Conservation (phyloP, 129 eudicot species). For the Glebionis coronaria region DNA sequence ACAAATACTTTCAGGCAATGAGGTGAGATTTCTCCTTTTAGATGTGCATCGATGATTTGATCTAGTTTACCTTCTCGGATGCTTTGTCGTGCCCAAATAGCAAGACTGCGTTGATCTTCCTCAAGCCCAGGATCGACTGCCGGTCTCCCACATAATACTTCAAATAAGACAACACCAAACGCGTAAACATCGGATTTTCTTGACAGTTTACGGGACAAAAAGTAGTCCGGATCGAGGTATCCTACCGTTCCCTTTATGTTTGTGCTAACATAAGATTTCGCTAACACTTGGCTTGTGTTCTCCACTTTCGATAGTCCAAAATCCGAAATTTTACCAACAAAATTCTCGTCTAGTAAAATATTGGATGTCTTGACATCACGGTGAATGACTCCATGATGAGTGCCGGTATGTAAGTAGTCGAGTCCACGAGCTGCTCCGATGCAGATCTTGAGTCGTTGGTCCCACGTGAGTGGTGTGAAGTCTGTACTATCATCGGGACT, state of each 20-base stretch:
- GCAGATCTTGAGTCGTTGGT: slow-evolving; percentile 38
- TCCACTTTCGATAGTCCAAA: slow-evolving; percentile 38
- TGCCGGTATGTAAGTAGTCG: slow-evolving; percentile 42
- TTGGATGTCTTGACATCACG: slow-evolving; percentile 45
- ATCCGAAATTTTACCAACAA: slow-evolving; percentile 36
- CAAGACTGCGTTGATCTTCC: slow-evolving; percentile 44
- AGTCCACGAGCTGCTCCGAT: slow-evolving; percentile 46
- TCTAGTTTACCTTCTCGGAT: slow-evolving; percentile 33
- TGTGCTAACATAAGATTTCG: slow-evolving; percentile 36
- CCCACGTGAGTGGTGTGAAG: slow-evolving; percentile 35
- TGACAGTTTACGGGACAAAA: slow-evolving; percentile 33
- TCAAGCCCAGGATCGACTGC: slow-evolving; percentile 44
- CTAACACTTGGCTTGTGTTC: slow-evolving; percentile 15
- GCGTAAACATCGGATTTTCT: slow-evolving; percentile 49
- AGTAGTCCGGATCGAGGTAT: slow-evolving; percentile 46
- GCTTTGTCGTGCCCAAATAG: slow-evolving; percentile 33
- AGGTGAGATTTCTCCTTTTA: slow-evolving; percentile 33
- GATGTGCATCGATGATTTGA: slow-evolving; percentile 38
- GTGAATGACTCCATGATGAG: slow-evolving; percentile 39
- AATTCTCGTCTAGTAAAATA: slow-evolving; percentile 35
- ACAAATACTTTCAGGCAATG: slow-evolving; percentile 22
- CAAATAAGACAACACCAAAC: slow-evolving; percentile 52
- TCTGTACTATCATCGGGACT: background rate
- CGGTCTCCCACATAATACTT: slow-evolving; percentile 53
- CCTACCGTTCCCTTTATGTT: slow-evolving; percentile 43